Conservation (phyloP, 768 basidiomycete species). For the Dioszegia crocea region DNA sequence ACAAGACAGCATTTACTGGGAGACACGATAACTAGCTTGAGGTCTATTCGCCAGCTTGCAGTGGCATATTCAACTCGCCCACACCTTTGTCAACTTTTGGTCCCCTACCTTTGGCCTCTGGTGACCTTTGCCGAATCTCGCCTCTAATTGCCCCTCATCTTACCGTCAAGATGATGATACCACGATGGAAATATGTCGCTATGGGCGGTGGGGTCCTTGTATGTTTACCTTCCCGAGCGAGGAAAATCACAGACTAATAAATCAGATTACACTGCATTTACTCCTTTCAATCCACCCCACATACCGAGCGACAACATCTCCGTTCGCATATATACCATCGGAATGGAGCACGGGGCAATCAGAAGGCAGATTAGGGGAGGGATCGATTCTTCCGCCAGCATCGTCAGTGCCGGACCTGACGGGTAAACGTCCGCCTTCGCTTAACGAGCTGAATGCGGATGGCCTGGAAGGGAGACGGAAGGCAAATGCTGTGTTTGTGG, state of each 20-base stretch:
- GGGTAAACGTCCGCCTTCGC: conserved; percentile 14
- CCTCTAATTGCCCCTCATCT: not conserved
- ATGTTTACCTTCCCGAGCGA: conserved; percentile 6
- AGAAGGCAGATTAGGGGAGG: not conserved
- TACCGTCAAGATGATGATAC: conserved; percentile 37
- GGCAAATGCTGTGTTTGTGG: conserved; percentile 77
- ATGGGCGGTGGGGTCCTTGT: conserved; percentile 38
- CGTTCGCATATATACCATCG: conserved; percentile 25
- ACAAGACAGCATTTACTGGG: too few relatives aligned
- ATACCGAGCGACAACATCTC: conserved; percentile 44
- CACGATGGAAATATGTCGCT: conserved; percentile 44
- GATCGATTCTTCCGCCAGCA: conserved; percentile 17
- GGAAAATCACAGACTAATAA: not conserved
- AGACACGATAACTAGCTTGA: too few relatives aligned
- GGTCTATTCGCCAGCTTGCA: too few relatives aligned
- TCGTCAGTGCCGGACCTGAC: conserved; percentile 22
- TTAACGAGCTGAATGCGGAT: conserved; percentile 26
- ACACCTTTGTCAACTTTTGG: too few relatives aligned
- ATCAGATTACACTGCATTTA: conserved; percentile 30
- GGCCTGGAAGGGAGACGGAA: conserved; percentile 50
- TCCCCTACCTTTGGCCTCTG: not conserved
- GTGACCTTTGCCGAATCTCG: conserved; percentile 4
- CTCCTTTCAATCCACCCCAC: conserved; percentile 46
- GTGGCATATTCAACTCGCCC: too few relatives aligned
- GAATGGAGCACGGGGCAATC: conserved; percentile 13